Base-by-base conservation (phyloP, 225 moss, liverwort and hornwort genomes). In the Antitrichia curtipendula region DNA sequence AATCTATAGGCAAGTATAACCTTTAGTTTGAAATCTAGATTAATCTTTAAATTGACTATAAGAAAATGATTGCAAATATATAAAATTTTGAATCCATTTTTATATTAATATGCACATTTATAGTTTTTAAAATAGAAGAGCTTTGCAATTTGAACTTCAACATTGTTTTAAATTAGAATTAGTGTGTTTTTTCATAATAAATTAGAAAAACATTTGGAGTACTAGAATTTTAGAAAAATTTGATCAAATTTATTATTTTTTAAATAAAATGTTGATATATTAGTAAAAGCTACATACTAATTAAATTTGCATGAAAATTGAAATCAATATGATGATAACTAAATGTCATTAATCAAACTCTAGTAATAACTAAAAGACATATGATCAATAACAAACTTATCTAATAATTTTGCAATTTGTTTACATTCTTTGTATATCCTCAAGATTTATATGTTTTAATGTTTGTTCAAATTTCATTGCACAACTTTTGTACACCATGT, bases 81-180 rank as follows among this genome's bases (percentile, higher is more conserved):
- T 0, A 17, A 34, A 9, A 22, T 5, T 3, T n/a, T 66, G 6
- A 66, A 7, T 0, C 5, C 1, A 9, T 17, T 34, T 34, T 10
- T 63, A 1, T 19, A 65, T 6, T 10, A 36, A 36, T 65, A 65
- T 36, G 2, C 20, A 65, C 19, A 65, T 36, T 8, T 3, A 34
- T 9, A 62, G 29, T 61, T 62, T 62, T 62, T 0, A 31, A 62
- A 8, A 4, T 31, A 62, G 8, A 31, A 31, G 6, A 62, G 16
- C 62, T 62, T 62, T 62, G 16, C 16, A 34, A 64, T 18, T 9
- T 34, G 9, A 34, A 18, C 63, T 17, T 1, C 5, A 18, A 18
- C 3, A 64, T 34, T 64, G 17, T 34, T 64, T 34, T 34, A 64
- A 34, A 9, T 17, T 64, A 18, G 5, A 34, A 64, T 34, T 65